Evolutionary conservation across 2,329 filamentous ascomycete species (phyloP).

Genomic region (Aspergillus ruber): DNA sequence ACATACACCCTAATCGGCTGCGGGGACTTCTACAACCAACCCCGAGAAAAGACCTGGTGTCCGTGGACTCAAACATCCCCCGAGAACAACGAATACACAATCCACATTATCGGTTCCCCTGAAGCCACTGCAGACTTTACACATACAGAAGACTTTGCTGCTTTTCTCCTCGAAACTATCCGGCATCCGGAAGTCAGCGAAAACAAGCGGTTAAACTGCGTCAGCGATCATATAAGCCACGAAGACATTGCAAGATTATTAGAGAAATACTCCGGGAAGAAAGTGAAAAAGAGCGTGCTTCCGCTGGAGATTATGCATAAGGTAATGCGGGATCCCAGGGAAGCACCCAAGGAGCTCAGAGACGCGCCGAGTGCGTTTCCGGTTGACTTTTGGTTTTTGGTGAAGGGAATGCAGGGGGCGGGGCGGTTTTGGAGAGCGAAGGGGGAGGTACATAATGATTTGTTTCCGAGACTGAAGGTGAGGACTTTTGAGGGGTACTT

Average conservation of each 20-base stretch:
- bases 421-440: constrained; percentile 14
- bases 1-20: constrained; percentile 26
- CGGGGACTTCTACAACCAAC: constrained; percentile 25
- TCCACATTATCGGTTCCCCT: constrained; percentile 19
- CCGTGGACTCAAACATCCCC: constrained; percentile 15
- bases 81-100: constrained; percentile 10
- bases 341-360: constrained; percentile 10
- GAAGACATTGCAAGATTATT: constrained; percentile 14
- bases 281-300: constrained; percentile 8
- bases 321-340: constrained; percentile 6
- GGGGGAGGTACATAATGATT: constrained; percentile 14
- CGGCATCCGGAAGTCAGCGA: constrained; percentile 15
- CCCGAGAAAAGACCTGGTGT: constrained; percentile 20
- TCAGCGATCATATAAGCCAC: constrained; percentile 19
- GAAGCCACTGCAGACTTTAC: constrained; percentile 19
- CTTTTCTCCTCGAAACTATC: constrained; percentile 19
- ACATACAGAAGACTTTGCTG: constrained; percentile 19
- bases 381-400: constrained; percentile 20
- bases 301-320: constrained; percentile 13
- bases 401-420: constrained; percentile 16
- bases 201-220: constrained; percentile 17
- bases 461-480: constrained; percentile 3
- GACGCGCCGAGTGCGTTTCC: constrained; percentile 10
- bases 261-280: constrained; percentile 13
- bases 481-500: constrained; percentile 10